A percentile compares a stretch with the other conserved stretches of the same genome.
Evolutionary conservation across 2,329 filamentous ascomycete species (phyloP).

Genomic region (Epicoccum nigrum): DNA sequence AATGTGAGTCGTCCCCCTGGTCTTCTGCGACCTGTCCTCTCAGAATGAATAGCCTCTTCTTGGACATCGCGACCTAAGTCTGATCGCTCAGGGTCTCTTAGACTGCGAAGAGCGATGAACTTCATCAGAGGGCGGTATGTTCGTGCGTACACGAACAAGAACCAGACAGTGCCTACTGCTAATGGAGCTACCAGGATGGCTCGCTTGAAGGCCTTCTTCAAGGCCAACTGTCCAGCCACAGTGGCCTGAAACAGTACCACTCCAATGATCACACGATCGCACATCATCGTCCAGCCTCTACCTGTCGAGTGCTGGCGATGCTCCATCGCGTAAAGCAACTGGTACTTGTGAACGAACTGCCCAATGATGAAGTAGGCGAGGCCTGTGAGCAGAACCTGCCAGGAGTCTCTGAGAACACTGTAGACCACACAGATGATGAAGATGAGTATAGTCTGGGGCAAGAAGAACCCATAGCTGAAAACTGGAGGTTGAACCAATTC

Average conservation of each 20-base stretch:
- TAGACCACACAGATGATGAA: conserved; percentile 97
- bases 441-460: conserved; percentile 89
- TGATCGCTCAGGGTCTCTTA: conserved; percentile 67
- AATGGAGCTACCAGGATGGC: conserved; percentile 78
- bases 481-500: conserved; percentile 80
- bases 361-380: conserved; percentile 82
- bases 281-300: conserved; percentile 95
- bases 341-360: conserved; percentile 94
- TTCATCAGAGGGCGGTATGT: conserved; percentile 88
- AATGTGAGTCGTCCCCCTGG: conserved; percentile 61
- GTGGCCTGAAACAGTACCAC: conserved; percentile 88
- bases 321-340: conserved; percentile 97
- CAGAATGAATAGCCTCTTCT: conserved; percentile 36
- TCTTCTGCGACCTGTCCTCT: conserved; percentile 13
- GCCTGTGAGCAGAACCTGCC: conserved; percentile 80
- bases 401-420: conserved; percentile 81
- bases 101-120: conserved; percentile 89
- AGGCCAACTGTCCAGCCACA: conserved; percentile 83
- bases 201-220: conserved; percentile 73
- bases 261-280: conserved; percentile 85
- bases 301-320: conserved; percentile 94
- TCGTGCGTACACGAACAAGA: conserved; percentile 77
- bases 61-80: conserved; percentile 56
- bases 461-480: conserved; percentile 95
- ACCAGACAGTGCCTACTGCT: conserved; percentile 83